These are phyloP conservation scores for Naganishia sp. DNA, from an alignment of 1,284 basidiomycete genomes.

Conservation along the genomic window DNA sequence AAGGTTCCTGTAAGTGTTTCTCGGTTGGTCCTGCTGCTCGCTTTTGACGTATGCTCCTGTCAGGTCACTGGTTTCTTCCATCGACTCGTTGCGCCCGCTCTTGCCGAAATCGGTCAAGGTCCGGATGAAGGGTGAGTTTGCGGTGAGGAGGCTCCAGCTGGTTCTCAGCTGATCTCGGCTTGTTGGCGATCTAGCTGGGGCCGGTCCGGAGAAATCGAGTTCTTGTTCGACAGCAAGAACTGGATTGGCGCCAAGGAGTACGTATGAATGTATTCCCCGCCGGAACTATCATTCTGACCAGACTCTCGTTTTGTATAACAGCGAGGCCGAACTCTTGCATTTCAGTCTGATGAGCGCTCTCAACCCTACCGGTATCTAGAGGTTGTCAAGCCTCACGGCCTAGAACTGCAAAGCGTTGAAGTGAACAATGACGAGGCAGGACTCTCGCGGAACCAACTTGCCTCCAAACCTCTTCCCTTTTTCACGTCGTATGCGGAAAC, in stretches of 20 bases:
- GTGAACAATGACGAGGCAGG: too few species aligned
- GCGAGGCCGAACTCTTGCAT: slow-evolving; percentile 23
- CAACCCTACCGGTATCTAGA: slow-evolving; percentile 15
- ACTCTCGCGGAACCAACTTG: too few species aligned
- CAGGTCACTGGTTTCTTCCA: slow-evolving; percentile 22
- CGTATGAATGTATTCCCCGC: neutral
- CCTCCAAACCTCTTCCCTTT: too few species aligned
- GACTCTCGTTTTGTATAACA: neutral
- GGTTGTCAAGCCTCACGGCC: neutral
- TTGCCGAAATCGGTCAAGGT: slow-evolving; percentile 16
- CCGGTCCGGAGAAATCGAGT: slow-evolving; percentile 24
- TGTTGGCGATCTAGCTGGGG: slow-evolving; percentile 8
- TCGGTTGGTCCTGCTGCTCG: neutral
- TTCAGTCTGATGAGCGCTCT: slow-evolving; percentile 17
- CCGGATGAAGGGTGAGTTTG: slow-evolving; percentile 18
- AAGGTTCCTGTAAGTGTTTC: slow-evolving; percentile 17
- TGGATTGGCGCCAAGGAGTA: slow-evolving; percentile 28
- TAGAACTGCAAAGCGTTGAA: neutral
- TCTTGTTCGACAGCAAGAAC: slow-evolving; percentile 29
- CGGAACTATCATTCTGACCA: neutral
- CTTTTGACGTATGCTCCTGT: neutral
- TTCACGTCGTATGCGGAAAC: too few species aligned
- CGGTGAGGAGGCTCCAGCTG: neutral
- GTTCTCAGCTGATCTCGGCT: neutral
- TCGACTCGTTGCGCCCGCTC: slow-evolving; percentile 22